phyloP scores from a whole-genome alignment of 2,329 filamentous ascomycete genomes.

The Conoideocrella luteorostrata region DNA sequence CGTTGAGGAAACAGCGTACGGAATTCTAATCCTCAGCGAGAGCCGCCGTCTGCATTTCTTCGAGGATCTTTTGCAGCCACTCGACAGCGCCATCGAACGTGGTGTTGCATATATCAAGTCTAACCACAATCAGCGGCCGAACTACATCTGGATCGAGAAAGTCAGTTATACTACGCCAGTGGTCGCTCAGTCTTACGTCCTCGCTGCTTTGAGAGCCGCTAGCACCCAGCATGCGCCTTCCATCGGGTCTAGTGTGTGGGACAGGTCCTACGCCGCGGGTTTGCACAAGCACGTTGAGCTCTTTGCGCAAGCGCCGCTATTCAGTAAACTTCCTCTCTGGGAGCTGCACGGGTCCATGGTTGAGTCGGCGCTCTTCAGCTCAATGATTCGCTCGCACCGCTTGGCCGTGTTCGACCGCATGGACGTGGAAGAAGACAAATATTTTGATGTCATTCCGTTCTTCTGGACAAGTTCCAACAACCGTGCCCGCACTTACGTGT shows the following conservation, averaged over 20 bases:
- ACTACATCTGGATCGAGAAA: no score
- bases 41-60: slow-evolving; percentile 8
- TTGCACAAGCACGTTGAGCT: neutral
- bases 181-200: no score
- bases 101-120: slow-evolving; percentile 8
- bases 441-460: slow-evolving; percentile 10
- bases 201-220: no score
- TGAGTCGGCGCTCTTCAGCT: slow-evolving; percentile 4
- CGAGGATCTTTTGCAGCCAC: slow-evolving; percentile 1
- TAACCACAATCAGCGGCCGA: neutral
- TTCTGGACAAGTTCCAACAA: slow-evolving; percentile 9
- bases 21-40: slow-evolving; percentile 8
- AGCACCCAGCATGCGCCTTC: no score
- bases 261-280: no score
- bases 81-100: slow-evolving; percentile 3
- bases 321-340: slow-evolving; percentile 2
- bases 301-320: slow-evolving; percentile 4
- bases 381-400: neutral
- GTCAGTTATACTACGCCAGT: no score
- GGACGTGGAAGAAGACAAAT: neutral
- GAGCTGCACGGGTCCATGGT: slow-evolving; percentile 2
- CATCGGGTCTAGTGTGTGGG: no score
- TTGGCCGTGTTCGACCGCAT: neutral
- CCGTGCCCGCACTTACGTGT: neutral
- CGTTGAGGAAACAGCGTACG: slow-evolving; percentile 12